Evolutionary conservation across 495 filamentous ascomycete species (phyloP), one percentile per base, ranked within the genome.

Genomic region (Recurvomyces mirabilis): DNA sequence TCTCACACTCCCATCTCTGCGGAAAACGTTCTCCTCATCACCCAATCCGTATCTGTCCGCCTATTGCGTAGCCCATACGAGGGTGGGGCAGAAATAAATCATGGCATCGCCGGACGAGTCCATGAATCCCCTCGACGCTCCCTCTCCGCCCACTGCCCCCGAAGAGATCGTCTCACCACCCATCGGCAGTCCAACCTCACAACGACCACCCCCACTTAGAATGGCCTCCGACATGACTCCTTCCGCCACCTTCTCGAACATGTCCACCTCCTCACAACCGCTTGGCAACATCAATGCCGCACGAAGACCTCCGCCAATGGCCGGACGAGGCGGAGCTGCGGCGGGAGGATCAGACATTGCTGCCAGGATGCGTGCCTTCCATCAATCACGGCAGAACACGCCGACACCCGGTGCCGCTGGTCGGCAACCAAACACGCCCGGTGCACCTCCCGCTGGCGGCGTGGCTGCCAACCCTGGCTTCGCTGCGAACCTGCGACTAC

Each of bases 201-300:
- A 19, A 19, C 22, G 17, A 5, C 28, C 33, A 1, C 34, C 29
- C 20, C 18, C 48, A 39, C 22, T 41, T 38, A 5, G 41, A 30
- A 33, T 48, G 34, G 7, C 33, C 41, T 42, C 38, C 45, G 22
- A 47, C 43, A 17, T 42, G 24, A 9, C 44, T 38, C 5, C 25
- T 19, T 17, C 39, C 22, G 2, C 39, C 30, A 53, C 38, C 38
- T 5, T 45, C 19, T 40, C 51, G 34, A 53, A 39, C 32, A 83
- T 91, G 70, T 81, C 71, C 41, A 63, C 81, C 2, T 83, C 80
- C 15, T 89, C 88, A 15, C 86, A 79, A 38, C 84, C 82, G 41
- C 61, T 93, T 22, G 88, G 82, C n/a, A 74, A 79, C 28, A 59
- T 94, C 52, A 88, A 82, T 57, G 86, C 81, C 38, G 85, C 84